Conservation (phyloP, 2,329 filamentous ascomycete genomes). For the Penicillium crustosum region DNA sequence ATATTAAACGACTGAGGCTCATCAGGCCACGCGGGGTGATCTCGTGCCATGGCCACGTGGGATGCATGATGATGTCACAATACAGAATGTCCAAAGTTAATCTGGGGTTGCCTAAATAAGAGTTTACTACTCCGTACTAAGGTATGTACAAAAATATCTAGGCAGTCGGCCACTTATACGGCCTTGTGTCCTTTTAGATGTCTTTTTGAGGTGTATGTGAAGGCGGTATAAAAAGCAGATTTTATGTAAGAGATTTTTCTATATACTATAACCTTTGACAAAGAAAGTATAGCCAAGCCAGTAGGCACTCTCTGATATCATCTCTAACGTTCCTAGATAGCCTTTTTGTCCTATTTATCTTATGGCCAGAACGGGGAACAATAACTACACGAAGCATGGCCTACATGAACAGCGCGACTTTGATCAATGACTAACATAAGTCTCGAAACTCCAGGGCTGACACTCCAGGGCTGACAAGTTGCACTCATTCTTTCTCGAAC, state of each 20-base stretch:
- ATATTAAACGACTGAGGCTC: neutral
- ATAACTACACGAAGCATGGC: neutral
- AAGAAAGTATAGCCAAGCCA: neutral
- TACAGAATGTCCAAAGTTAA: neutral
- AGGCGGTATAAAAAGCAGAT: too few species aligned
- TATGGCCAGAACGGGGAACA: neutral
- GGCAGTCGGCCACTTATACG: too few species aligned
- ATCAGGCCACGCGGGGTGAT: conserved; percentile 15
- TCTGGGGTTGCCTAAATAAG: neutral
- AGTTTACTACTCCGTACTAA: too few species aligned
- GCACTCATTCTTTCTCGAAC: neutral
- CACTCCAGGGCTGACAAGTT: neutral
- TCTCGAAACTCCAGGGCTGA: neutral
- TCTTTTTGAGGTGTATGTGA: too few species aligned
- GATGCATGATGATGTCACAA: conserved; percentile 22
- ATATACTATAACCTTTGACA: neutral
- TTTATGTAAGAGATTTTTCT: too few species aligned
- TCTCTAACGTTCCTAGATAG: too few species aligned
- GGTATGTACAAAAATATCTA: neutral
- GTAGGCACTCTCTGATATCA: neutral
- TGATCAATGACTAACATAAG: neutral
- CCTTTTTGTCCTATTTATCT: neutral
- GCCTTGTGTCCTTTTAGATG: too few species aligned
- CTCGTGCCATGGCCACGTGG: conserved; percentile 17
- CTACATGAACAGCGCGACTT: neutral